Base-by-base conservation (phyloP, 495 filamentous ascomycete genomes). In the Glonium stellatum region DNA sequence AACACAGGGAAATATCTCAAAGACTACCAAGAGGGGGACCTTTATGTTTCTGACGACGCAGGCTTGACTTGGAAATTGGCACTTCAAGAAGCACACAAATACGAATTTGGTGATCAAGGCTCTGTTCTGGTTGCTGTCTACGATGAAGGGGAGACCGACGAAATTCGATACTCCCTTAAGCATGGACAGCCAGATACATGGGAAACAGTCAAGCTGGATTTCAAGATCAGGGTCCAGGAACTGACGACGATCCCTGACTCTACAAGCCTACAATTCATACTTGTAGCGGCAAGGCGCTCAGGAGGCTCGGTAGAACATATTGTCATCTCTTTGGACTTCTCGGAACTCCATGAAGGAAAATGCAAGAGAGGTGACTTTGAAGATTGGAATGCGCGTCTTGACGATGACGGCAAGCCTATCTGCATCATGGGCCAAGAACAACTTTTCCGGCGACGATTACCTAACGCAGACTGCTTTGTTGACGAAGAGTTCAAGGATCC, bases 371-470 rank as follows among this genome's bases (percentile, higher is more conserved):
- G 78, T 31, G 93, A 98, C 67, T 86, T 95, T 68, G 90, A 96
- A 68, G 77, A 84, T 54, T 98, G 93, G 93, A 81, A 78, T 55
- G 95, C 92, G 22, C 82, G 91, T 8, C 74, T 87, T 13, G 86
- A 96, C 71, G 81, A 90, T 31, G 79, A 96, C 1, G 85, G 85
- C 2, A 79, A 95, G 23, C 82, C 90, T 18, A 87, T 84, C 44
- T 98, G 93, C 70, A 77, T 98, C 62, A 97, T 97, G 93, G 93
- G 93, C 6, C 90, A 92, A 63, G 90, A 84, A 58, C 91, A 97
- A 71, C 88, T 76, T 64, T 98, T 84, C 72, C 77, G 75, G 21
- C 82, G 93, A 58, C 82, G 93, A 27, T 96, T 93, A 73, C 82
- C 87, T 61, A 85, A 92, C 67, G 83, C 85, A 0, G 80, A 95